Conservation (phyloP, 2,329 filamentous ascomycete genomes). For the Fusarium domesticum region DNA sequence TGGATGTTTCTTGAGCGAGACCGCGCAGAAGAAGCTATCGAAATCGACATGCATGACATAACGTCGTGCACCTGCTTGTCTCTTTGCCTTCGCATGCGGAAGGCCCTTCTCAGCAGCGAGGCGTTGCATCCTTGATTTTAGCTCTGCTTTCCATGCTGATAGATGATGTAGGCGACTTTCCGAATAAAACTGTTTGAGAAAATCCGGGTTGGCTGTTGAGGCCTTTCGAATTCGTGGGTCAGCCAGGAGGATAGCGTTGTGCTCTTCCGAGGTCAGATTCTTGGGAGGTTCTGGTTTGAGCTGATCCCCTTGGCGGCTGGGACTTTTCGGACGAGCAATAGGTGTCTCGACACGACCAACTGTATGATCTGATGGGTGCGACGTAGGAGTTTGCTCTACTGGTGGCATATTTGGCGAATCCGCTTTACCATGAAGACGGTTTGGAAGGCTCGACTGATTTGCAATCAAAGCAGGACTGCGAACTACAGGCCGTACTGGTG, state of each 20-base stretch:
- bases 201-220: constrained; percentile 88
- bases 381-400: background rate
- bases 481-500: constrained; percentile 13
- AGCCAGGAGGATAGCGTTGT: constrained; percentile 79
- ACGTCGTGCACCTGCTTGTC: constrained; percentile 61
- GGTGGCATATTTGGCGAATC: background rate
- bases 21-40: constrained; percentile 96
- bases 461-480: background rate
- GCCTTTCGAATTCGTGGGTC: constrained; percentile 85
- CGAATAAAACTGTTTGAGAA: constrained; percentile 90
- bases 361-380: background rate
- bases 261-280: constrained; percentile 85
- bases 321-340: background rate
- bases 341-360: background rate
- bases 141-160: constrained; percentile 92
- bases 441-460: background rate
- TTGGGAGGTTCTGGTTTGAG: constrained; percentile 36
- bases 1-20: constrained; percentile 75
- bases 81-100: constrained; percentile 44
- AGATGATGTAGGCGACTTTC: constrained; percentile 94
- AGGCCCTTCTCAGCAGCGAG: constrained; percentile 67
- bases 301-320: background rate
- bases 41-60: constrained; percentile 97
- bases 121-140: constrained; percentile 84
- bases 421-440: background rate